A percentile compares a stretch with the other conserved stretches of the same genome.
These are phyloP conservation scores for Silene conica DNA, from an alignment of 148 eudicot genomes.

Conservation along the genomic window DNA sequence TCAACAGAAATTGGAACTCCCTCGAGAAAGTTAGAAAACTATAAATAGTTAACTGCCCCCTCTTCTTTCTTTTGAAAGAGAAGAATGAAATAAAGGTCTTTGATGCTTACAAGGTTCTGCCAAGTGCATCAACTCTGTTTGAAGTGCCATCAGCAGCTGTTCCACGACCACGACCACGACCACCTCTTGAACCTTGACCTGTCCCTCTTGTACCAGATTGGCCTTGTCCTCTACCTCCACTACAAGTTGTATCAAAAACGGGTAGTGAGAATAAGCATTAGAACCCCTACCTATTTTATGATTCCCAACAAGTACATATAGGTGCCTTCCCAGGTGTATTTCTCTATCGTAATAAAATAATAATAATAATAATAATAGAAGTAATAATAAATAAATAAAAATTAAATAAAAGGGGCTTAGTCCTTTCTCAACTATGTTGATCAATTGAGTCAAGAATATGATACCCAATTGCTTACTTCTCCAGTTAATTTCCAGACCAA, in stretches of 20 bases:
- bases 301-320: background rate
- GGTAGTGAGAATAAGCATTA: background rate
- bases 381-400: too few species aligned
- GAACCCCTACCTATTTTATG: background rate
- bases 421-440: background rate
- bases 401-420: background rate
- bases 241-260: conserved; percentile 7
- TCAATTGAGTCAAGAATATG: background rate
- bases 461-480: background rate
- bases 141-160: conserved; percentile 32
- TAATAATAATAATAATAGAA: too few species aligned
- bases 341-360: background rate
- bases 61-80: background rate
- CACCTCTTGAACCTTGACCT: conserved; percentile 44
- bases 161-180: conserved; percentile 35
- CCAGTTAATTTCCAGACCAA: background rate
- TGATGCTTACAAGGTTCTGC: conserved; percentile 64
- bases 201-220: conserved; percentile 29
- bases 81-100: background rate
- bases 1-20: background rate
- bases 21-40: background rate
- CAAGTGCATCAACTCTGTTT: conserved; percentile 78
- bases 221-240: conserved; percentile 26
- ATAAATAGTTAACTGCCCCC: background rate
- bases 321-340: background rate